Evolutionary conservation across 305 asterid species (phyloP), one percentile per base, ranked within the genome.

Genomic region (Ilex paraguariensis): DNA sequence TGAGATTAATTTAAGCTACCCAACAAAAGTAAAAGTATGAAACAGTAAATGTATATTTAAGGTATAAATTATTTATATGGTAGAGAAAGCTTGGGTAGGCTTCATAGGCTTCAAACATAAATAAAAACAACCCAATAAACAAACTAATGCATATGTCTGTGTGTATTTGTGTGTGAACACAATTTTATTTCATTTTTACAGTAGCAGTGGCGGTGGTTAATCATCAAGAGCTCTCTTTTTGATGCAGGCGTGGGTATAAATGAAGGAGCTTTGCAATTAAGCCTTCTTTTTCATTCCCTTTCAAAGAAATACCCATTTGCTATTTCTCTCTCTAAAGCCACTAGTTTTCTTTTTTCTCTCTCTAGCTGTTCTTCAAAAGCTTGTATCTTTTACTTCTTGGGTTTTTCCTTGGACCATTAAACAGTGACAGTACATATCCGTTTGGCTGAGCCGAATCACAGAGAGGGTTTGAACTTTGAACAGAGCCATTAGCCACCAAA

Each of bases 201-300:
- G 66, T 55, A 56, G 77, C 72, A 74, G 81, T 71, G 86, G 82
- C 81, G 84, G 92, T 80, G 81, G 88, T 82, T 77, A 81, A 83
- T 87, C 73, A 82, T 83, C 72, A 77, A 78, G 70, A 72, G 78
- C 88, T 77, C 86, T 61, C 68, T 77, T 77, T 82, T 83, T 80
- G 1, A 80, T 82, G 88, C 87, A 67, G 81, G 94, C 87, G 87
- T 84, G 95, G 79, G 84, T 84, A 86, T 81, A 88, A 81, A 91
- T 82, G 78, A 92, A 86, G 76, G 81, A 72, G 81, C 88, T 84
- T 78, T 79, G 77, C 71, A 61, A 55, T 42, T 54, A 63, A 75
- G 66, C 75, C 75, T 62, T 79, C 80, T 68, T 63, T 59, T 30
- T n/a, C 28, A 32, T 57, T 59, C 74, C 79, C 56, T 13, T 73